Conservation (phyloP, 164 flowering plant genomes). For the Euptelea pleiosperma region DNA sequence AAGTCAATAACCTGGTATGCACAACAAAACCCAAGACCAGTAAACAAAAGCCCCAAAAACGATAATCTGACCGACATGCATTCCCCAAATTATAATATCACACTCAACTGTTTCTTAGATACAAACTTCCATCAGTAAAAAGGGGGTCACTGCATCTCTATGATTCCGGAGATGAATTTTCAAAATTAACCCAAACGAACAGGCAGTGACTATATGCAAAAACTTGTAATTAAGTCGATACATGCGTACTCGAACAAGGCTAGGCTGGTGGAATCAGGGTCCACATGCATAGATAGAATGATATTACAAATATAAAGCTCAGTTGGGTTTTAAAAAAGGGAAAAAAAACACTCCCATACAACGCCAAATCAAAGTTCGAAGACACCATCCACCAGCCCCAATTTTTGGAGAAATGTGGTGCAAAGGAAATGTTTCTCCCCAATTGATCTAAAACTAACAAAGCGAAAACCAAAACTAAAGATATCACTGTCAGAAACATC, state of each 20-base stretch:
- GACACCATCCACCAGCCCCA: no score
- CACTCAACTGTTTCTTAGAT: background rate
- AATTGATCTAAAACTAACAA: no score
- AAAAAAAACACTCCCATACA: no score
- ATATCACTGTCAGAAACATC: no score
- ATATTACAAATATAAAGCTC: background rate
- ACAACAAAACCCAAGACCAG: conserved; percentile 9
- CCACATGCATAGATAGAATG: background rate
- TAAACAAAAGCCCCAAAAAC: background rate
- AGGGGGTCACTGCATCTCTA: background rate
- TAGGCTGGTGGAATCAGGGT: background rate
- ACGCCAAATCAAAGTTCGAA: no score
- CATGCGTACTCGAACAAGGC: no score
- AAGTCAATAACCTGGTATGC: conserved; percentile 56
- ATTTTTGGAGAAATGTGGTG: no score
- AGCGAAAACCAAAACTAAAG: no score
- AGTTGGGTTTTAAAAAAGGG: background rate
- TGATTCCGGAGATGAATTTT: background rate
- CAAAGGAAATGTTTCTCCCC: no score
- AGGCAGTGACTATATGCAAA: no score
- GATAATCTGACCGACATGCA: background rate
- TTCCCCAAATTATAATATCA: no score
- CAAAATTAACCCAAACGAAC: background rate
- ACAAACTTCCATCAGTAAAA: background rate
- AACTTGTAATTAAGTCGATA: no score